Base-by-base conservation (phyloP, 805 yeast genomes). In the Kluyveromyces dobzhanskii region DNA sequence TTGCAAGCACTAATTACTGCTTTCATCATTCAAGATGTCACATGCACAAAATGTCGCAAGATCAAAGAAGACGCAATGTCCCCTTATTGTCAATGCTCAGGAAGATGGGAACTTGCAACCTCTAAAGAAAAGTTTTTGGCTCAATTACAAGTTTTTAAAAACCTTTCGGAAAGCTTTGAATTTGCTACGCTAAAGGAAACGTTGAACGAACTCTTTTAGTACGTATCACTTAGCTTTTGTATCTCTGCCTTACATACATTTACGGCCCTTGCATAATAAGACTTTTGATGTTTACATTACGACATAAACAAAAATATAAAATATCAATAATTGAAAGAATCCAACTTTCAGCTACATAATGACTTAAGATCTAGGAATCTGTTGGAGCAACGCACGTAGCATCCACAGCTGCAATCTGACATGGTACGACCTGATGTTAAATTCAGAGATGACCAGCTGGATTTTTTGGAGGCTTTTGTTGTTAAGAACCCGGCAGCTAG, bases 41-140 rank as follows among this genome's bases (percentile, higher is more conserved):
- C 73, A 49, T 92, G 99, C 59, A 54, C 65, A 13, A 86, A 84
- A 54, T 92, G 98, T 61, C 70, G 74, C 18, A 73, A 67, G 41
- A 66, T 85, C 41, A 76, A 76, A 50, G 76, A 73, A 26, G 80
- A 75, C 48, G 79, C 80, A 45, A 68, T 92, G 73, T 72, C 86
- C 24, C 67, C 67, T 23, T 77, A 77, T 56, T 94, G 98, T 60
- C 62, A 73, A 16, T 92, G 98, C 57, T 90, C 98, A 0, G 99
- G 99, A 7, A 56, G 62, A 12, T 87, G 95, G 95, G 65, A 59
- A 3, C 79, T 75, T 35, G 76, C 84, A 0, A 56, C 78, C 16
- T 54, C 66, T 4, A 63, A 65, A 35, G 61, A 54, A 4, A 71
- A 67, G 0, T 53, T 86, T 6, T 59, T 65, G 13, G 62, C 63